phyloP scores from a whole-genome alignment of 805 yeast species.

The Brettanomyces nanus region DNA sequence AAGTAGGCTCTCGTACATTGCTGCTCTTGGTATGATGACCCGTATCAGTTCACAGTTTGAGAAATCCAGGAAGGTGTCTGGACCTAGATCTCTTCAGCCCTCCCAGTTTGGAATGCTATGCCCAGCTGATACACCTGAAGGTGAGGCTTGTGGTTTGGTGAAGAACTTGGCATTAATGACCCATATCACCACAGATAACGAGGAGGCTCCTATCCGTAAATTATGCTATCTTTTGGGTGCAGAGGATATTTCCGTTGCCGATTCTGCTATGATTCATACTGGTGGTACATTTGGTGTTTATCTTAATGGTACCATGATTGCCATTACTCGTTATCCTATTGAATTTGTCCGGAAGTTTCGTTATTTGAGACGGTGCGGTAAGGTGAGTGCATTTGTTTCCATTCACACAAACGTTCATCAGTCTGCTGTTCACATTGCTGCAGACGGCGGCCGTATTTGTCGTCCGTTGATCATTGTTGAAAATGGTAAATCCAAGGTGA shows the following conservation, averaged over 20 bases:
- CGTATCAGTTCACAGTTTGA: constrained; percentile 98
- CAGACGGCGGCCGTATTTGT: constrained; percentile 98
- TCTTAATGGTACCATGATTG: constrained; percentile 90
- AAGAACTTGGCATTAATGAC: constrained; percentile 97
- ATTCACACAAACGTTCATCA: constrained; percentile 88
- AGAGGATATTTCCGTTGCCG: constrained; percentile 74
- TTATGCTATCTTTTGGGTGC: constrained; percentile 81
- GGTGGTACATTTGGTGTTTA: constrained; percentile 77
- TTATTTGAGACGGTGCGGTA: constrained; percentile 72
- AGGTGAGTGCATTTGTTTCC: constrained; percentile 83
- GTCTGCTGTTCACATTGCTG: constrained; percentile 90
- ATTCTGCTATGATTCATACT: constrained; percentile 74
- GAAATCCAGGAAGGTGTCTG: constrained; percentile 94
- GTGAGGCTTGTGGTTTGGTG: constrained; percentile 99
- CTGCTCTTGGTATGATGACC: constrained; percentile 99
- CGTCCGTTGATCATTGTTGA: constrained; percentile 89
- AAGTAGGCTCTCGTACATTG: constrained; percentile 82
- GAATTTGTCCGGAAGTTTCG: constrained; percentile 76
- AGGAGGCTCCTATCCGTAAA: constrained; percentile 77
- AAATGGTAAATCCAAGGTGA: constrained; percentile 61
- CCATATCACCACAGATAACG: constrained; percentile 97
- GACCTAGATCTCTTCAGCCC: constrained; percentile 98
- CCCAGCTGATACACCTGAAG: constrained; percentile 98
- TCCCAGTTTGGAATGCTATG: constrained; percentile 99
- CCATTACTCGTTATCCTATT: constrained; percentile 82